Percentiles rank a stretch among this genome's conserved stretches.
These are phyloP conservation scores for Scutellaria baicalensis DNA, from an alignment of 257 asterid species.

Conservation along the genomic window DNA sequence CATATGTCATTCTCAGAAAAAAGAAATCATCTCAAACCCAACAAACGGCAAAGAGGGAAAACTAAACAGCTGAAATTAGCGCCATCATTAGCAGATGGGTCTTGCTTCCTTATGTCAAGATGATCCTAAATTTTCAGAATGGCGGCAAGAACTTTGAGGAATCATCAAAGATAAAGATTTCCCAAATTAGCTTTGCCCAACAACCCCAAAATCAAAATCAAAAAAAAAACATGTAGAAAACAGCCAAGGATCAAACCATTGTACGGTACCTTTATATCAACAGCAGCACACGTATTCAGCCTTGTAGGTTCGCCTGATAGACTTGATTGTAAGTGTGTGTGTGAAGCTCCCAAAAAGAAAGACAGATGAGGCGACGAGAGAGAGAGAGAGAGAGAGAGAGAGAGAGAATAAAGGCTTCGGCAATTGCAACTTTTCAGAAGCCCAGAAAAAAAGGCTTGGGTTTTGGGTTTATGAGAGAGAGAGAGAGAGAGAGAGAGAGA, in stretches of 20 bases:
- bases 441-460: background rate
- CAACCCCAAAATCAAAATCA: too few species aligned
- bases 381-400: background rate
- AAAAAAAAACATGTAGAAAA: background rate
- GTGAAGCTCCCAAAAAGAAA: background rate
- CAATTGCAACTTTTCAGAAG: background rate
- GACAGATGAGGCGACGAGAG: background rate
- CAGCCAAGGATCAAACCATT: conserved; percentile 6
- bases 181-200: background rate
- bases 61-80: background rate
- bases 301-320: background rate
- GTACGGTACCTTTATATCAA: conserved; percentile 9
- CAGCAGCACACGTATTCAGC: conserved; percentile 1
- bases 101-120: background rate
- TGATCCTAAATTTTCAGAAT: background rate
- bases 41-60: background rate
- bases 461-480: conserved; percentile 5
- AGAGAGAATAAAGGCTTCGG: conserved; percentile 12
- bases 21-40: too few species aligned
- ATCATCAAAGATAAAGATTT: background rate
- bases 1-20: too few species aligned
- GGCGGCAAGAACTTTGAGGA: background rate
- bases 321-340: background rate
- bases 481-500: background rate
- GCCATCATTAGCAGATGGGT: background rate